Percentiles rank a stretch among this genome's conserved stretches.
These are phyloP conservation scores for Epichloe brachyelytri DNA, from an alignment of 2,329 filamentous ascomycete species.

Conservation along the genomic window DNA sequence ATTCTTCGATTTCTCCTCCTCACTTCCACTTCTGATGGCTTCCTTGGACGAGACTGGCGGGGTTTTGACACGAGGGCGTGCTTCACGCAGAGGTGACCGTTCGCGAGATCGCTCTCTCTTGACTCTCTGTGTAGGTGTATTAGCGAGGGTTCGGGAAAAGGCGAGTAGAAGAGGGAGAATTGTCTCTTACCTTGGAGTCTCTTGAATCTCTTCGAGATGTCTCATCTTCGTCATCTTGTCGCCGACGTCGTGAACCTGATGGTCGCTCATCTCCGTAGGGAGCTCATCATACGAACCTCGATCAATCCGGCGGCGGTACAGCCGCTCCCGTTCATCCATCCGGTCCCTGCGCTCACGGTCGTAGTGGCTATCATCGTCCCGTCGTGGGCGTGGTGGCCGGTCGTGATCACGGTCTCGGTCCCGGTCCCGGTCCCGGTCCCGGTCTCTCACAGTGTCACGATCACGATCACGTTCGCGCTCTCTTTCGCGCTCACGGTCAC, in stretches of 20 bases:
- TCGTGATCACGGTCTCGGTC: slow-evolving; percentile 31
- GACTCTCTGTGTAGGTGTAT: slow-evolving; percentile 33
- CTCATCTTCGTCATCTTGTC: slow-evolving; percentile 66
- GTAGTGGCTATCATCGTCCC: slow-evolving; percentile 57
- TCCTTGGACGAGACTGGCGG: slow-evolving; percentile 35
- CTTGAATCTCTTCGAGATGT: slow-evolving; percentile 51
- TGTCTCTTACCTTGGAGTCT: slow-evolving; percentile 47
- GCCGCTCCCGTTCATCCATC: slow-evolving; percentile 79
- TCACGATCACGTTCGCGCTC: slow-evolving; percentile 19
- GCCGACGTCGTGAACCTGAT: slow-evolving; percentile 56
- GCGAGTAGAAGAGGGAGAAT: no score
- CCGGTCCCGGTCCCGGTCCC: slow-evolving; percentile 22
- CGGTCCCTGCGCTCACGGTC: slow-evolving; percentile 78
- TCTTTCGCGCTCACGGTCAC: slow-evolving; percentile 29
- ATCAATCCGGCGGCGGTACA: slow-evolving; percentile 69
- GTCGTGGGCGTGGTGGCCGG: slow-evolving; percentile 39
- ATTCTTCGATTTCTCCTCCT: slow-evolving; percentile 91
- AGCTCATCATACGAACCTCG: slow-evolving; percentile 74
- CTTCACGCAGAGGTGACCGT: slow-evolving; percentile 46
- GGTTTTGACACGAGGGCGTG: slow-evolving; percentile 43
- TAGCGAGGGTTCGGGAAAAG: slow-evolving; percentile 10
- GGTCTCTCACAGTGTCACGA: slow-evolving; percentile 19
- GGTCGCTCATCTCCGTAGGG: slow-evolving; percentile 68
- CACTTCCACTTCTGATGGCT: slow-evolving; percentile 56
- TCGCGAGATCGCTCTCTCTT: slow-evolving; percentile 47